phyloP scores from a whole-genome alignment of 1,284 basidiomycete species.

The Ceratobasidium sp. region DNA sequence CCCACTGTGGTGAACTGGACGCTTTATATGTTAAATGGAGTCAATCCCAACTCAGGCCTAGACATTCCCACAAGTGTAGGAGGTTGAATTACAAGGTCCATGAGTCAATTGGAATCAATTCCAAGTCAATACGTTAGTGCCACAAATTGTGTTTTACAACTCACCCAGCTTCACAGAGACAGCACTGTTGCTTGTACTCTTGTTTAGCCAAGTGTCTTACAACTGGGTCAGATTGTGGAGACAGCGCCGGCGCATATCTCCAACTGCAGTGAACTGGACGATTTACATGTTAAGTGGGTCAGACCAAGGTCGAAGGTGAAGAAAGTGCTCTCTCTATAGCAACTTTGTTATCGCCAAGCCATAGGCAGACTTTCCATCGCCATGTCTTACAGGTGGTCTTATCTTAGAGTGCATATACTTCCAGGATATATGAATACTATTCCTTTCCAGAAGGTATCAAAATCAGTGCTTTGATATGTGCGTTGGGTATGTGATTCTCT shows the following conservation, averaged over 20 bases:
- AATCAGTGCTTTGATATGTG: not conserved
- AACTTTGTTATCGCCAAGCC: constrained; percentile 1
- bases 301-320: not conserved
- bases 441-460: constrained; percentile 8
- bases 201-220: too few relatives aligned
- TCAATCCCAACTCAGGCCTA: too few relatives aligned
- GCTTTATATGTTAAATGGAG: too few relatives aligned
- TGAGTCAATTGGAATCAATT: too few relatives aligned
- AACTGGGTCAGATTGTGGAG: too few relatives aligned
- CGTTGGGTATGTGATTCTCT: constrained; percentile 9
- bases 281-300: not conserved
- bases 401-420: not conserved
- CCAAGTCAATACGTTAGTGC: not conserved
- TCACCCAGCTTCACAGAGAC: not conserved
- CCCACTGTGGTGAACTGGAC: constrained; percentile 2
- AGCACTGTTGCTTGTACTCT: too few relatives aligned
- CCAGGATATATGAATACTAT: not conserved
- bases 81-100: too few relatives aligned
- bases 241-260: too few relatives aligned
- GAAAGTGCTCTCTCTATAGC: not conserved
- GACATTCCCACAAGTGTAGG: too few relatives aligned
- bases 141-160: not conserved
- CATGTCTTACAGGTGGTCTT: not conserved
- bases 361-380: constrained; percentile 4
- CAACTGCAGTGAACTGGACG: not conserved